Conservation (phyloP, 2,329 filamentous ascomycete species). For the Ascomycota sp. region DNA sequence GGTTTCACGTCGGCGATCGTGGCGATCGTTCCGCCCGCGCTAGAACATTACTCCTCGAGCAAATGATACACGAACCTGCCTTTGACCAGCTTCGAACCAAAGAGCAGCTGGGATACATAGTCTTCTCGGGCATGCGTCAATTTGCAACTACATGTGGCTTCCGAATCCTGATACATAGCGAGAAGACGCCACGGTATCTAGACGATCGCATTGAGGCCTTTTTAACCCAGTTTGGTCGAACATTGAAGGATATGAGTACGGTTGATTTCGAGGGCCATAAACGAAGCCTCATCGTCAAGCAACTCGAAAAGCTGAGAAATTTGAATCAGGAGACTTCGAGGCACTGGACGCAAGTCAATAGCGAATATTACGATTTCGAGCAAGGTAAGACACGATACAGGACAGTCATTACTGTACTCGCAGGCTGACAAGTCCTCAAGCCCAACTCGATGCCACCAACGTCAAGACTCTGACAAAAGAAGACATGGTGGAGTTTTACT, state of each 20-base stretch:
- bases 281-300: constrained; percentile 64
- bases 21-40: constrained; percentile 49
- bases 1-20: constrained; percentile 46
- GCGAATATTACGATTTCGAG: constrained; percentile 76
- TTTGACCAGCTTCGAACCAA: constrained; percentile 92
- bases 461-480: constrained; percentile 55
- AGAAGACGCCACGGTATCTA: constrained; percentile 62
- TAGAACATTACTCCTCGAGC: constrained; percentile 59
- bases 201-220: constrained; percentile 77
- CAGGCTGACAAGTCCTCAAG: constrained; percentile 16
- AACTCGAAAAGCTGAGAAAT: constrained; percentile 82
- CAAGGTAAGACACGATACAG: constrained; percentile 33
- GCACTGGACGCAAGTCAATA: constrained; percentile 68
- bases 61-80: constrained; percentile 78
- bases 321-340: constrained; percentile 61
- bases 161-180: constrained; percentile 80
- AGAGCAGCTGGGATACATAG: constrained; percentile 91
- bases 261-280: constrained; percentile 79
- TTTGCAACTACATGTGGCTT: constrained; percentile 65
- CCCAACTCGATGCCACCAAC: constrained; percentile 51
- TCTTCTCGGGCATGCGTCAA: constrained; percentile 57
- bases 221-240: constrained; percentile 41
- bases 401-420: too few relatives aligned
- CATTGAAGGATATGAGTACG: constrained; percentile 53
- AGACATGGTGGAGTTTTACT: constrained; percentile 62